A percentile compares a stretch with the other conserved stretches of the same genome.
These are phyloP conservation scores for Nakaseomyces uthaithaninus DNA, from an alignment of 1,139 yeast genomes.

Conservation along the genomic window DNA sequence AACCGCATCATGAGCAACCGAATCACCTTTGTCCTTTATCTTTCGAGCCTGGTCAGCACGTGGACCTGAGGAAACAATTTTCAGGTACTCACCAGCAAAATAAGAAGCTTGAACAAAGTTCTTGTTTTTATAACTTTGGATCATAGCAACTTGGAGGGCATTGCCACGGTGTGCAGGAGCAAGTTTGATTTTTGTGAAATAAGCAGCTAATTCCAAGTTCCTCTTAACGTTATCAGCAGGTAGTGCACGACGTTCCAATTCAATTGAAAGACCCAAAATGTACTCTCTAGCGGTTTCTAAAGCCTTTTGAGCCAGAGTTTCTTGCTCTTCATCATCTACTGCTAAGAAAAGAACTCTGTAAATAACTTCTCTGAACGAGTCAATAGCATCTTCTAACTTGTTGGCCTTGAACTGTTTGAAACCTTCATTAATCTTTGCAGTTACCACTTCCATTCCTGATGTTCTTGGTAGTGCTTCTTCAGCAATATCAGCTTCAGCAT, in stretches of 20 bases:
- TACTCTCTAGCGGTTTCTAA: conserved; percentile 78
- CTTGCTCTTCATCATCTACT: conserved; percentile 68
- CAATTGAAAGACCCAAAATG: conserved; percentile 84
- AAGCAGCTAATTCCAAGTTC: conserved; percentile 89
- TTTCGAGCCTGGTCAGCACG: conserved; percentile 86
- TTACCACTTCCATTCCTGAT: conserved; percentile 69
- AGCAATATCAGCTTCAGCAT: conserved; percentile 49
- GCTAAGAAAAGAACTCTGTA: conserved; percentile 67
- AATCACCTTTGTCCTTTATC: conserved; percentile 71
- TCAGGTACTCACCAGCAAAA: conserved; percentile 78
- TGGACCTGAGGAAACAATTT: conserved; percentile 59
- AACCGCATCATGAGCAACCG: conserved; percentile 73
- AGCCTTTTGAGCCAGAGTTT: conserved; percentile 63
- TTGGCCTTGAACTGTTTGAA: conserved; percentile 78
- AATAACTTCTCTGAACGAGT: conserved; percentile 67
- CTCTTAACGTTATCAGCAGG: conserved; percentile 68
- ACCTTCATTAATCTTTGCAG: conserved; percentile 60
- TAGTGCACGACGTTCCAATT: conserved; percentile 74
- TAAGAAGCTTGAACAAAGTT: conserved; percentile 83
- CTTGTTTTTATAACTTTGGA: conserved; percentile 79
- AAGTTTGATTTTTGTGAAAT: conserved; percentile 78
- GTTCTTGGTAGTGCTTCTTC: conserved; percentile 54
- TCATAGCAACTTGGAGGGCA: conserved; percentile 93
- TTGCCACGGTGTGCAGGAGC: conserved; percentile 77
- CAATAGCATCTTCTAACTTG: conserved; percentile 73